A percentile compares a stretch with the other conserved stretches of the same genome.
Evolutionary conservation across 352 stramenopile species (phyloP).

Genomic region (Phytophthora cryptogea): DNA sequence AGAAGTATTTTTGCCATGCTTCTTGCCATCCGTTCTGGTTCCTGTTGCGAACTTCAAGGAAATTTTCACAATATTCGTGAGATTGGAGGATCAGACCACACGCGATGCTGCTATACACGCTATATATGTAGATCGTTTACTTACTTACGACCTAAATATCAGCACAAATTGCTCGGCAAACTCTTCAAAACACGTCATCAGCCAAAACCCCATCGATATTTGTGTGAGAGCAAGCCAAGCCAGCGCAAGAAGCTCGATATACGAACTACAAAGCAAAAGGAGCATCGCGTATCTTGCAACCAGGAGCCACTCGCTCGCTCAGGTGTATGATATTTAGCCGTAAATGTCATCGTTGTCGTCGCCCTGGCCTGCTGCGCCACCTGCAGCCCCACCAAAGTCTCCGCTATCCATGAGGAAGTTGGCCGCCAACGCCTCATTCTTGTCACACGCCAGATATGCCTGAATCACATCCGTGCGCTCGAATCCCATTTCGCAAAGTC

Average conservation of each 20-base stretch:
- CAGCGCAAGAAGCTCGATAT: constrained; percentile 23
- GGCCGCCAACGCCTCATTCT: constrained; percentile 98
- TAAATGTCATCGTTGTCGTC: constrained; percentile 91
- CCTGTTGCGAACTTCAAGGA: constrained; percentile 27
- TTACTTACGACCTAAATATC: constrained; percentile 14
- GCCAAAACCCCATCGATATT: constrained; percentile 39
- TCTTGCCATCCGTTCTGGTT: constrained; percentile 10
- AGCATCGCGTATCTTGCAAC: constrained; percentile 24
- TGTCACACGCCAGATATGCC: constrained; percentile 99
- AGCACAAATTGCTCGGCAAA: constrained; percentile 9
- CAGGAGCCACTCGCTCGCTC: constrained; percentile 21
- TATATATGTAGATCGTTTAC: background rate
- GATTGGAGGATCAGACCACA: constrained; percentile 14
- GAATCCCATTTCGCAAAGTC: constrained; percentile 88
- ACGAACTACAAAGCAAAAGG: constrained; percentile 37
- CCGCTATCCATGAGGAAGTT: constrained; percentile 98
- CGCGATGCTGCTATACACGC: constrained; percentile 10
- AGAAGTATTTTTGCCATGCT: constrained; percentile 28
- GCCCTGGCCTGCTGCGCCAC: constrained; percentile 47
- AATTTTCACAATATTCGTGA: constrained; percentile 5
- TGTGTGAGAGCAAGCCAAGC: constrained; percentile 23
- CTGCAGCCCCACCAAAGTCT: constrained; percentile 55
- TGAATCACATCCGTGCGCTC: constrained; percentile 93
- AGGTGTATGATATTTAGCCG: constrained; percentile 60
- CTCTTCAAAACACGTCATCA: constrained; percentile 17